These are phyloP conservation scores for Chlamydomonas sp. DNA, from an alignment of 139 green algal species.

Conservation along the genomic window DNA sequence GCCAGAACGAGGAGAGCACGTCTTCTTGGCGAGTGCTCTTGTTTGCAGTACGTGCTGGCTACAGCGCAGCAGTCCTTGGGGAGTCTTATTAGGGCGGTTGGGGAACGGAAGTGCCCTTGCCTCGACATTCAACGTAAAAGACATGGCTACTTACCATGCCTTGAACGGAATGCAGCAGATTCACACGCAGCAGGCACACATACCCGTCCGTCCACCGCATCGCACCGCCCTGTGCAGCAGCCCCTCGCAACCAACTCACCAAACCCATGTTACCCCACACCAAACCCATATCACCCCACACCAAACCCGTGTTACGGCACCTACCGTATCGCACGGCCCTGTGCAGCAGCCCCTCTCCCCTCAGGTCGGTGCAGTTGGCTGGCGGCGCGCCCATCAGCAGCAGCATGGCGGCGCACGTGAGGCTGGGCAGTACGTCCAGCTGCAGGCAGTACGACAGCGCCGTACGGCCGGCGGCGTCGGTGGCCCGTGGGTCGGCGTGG, in stretches of 20 bases:
- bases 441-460: constrained; percentile 15
- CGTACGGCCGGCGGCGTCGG: not conserved
- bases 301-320: not conserved
- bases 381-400: constrained; percentile 9
- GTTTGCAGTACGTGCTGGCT: not conserved
- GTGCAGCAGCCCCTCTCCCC: constrained; percentile 38
- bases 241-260: constrained; percentile 2
- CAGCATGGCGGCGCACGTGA: constrained; percentile 18
- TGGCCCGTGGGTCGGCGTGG: constrained; percentile 11
- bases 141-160: too few species aligned
- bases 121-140: too few species aligned
- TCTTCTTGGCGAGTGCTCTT: not conserved
- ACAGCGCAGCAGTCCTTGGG: too few species aligned
- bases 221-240: constrained; percentile 37
- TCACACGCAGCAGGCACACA: too few species aligned
- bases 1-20: too few species aligned
- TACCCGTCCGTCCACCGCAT: not conserved
- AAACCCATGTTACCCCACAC: not conserved
- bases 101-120: too few species aligned
- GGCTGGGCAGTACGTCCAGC: constrained; percentile 8
- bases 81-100: too few species aligned
- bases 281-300: not conserved
- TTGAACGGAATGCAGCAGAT: too few species aligned
- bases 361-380: constrained; percentile 6
- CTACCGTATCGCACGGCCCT: constrained; percentile 28